Base-by-base conservation (phyloP, 2,329 filamentous ascomycete genomes). In the Stromatinia cepivora region DNA sequence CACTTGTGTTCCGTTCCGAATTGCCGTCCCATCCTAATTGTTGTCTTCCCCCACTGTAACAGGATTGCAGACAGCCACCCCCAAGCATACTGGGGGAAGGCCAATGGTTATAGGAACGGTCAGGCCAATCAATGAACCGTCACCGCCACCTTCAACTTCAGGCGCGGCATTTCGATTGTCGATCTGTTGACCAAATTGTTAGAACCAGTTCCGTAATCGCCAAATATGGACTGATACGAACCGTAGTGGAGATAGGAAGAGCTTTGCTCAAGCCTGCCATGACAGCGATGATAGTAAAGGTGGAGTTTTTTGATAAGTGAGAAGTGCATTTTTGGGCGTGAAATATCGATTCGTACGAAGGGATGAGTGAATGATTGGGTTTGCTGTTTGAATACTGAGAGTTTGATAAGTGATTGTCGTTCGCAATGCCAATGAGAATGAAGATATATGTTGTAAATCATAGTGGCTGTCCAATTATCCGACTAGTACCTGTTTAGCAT, bases 171-270 rank as follows among this genome's bases (percentile, higher is more conserved):
- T 42, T 31, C 34, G 50, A 15, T 17, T 6, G n/a, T 22, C 8
- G 48, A 54, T 5, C 34, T 83, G 66, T 80, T 79, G 73, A 78
- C 79, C 15, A 79, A 76, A 3, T n/a, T 66, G 63, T 57, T 72
- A 50, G 31, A 70, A 34, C 34, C 25, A 17, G 64, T 7, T 45
- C 7, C 20, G 5, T 10, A 10, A 61, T 50, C 22, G 10, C 34
- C 15, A 4, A 31, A 42, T 65, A 1, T 22, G 17, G 20, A 31
- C 10, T 31, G 20, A 42, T 53, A 42, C 48, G 25, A 42, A 54
- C 62, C 6, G 20, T 39, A 13, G 28, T 17, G 58, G 45, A 9
- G 31, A 39, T 15, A 25, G 46, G 48, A 34, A 65, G 34, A 45
- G 62, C 48, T 45, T 45, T 45, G 50, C 62, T 65, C 25, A 45